Conservation (phyloP, 2,329 filamentous ascomycete species). For the Colletotrichum sp. region DNA sequence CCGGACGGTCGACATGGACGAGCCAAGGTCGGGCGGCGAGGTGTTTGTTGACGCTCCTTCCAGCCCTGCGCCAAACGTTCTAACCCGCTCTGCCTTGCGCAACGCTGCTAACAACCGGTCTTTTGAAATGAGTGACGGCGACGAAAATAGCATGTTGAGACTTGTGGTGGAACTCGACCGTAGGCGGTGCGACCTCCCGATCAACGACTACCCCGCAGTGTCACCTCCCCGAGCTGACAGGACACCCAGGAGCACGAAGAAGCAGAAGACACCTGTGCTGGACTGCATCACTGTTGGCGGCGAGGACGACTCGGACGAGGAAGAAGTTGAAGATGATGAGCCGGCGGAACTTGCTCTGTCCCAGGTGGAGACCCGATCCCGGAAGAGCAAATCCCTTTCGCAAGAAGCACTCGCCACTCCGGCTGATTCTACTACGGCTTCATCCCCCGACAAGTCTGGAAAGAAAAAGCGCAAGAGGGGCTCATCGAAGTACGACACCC, state of each 20-base stretch:
- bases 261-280: conserved; percentile 28
- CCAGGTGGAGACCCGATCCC: background rate
- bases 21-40: conserved; percentile 49
- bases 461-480: conserved; percentile 34
- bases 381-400: conserved; percentile 12
- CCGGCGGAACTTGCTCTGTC: conserved; percentile 13
- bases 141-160: conserved; percentile 53
- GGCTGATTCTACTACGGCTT: conserved; percentile 9
- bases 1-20: conserved; percentile 30
- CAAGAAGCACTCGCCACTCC: conserved; percentile 14
- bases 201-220: conserved; percentile 25
- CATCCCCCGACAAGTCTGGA: conserved; percentile 23
- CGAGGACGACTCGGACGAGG: conserved; percentile 25
- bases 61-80: conserved; percentile 39
- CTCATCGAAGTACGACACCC: conserved; percentile 26
- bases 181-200: conserved; percentile 34
- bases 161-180: conserved; percentile 57
- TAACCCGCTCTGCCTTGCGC: conserved; percentile 31
- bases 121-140: conserved; percentile 47
- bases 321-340: conserved; percentile 21
- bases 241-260: background rate
- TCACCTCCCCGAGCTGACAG: conserved; percentile 31
- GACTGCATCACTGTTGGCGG: conserved; percentile 38
- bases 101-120: conserved; percentile 29
- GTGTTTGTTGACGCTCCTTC: conserved; percentile 55